Base-by-base conservation (phyloP, 495 filamentous ascomycete genomes). In the Polyplosphaeria fusca region DNA sequence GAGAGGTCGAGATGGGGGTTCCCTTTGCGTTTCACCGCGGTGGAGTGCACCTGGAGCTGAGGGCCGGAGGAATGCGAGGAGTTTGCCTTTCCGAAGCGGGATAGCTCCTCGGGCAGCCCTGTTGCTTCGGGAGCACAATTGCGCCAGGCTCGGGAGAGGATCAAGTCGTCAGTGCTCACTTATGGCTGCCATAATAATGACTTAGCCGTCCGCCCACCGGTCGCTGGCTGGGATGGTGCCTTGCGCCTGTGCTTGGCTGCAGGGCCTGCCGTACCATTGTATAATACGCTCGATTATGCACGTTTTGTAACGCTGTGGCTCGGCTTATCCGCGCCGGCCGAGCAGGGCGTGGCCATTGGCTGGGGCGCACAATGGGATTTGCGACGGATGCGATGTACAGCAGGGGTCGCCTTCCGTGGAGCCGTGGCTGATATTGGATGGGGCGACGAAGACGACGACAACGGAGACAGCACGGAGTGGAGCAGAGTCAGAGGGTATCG, bases 31-130 rank as follows among this genome's bases (percentile, higher is more conserved):
- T 60, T 60, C 61, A 60, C 27, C 23, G 47, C 42, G 49, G 55
- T 41, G 44, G 57, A 32, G 51, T 37, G 58, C 51, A 46, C 42
- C 58, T 55, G 46, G 46, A 64, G 60, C 60, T 64, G 60, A 59
- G 38, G 11, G 14, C 18, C 4, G 61, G 44, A 65, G 62, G 56
- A 55, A 58, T 58, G 55, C 32, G 55, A 45, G 32, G 49, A 35
- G 39, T 42, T 42, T 42, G 39, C 9, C 18, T 20, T 9, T 42
- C 39, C 40, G 47, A 52, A 30, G 35, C 11, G 40, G 59, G 47
- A 52, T 56, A 56, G 52, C 45, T 49, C 44, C 39, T 5, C 9
- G 18, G 30, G 14, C 7, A 35, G 30, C 7, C 9, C 23, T 27
- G 38, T 25, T 22, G 53, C 41, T 13, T 5, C 43, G 42, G 53